Evolutionary conservation across 306 rosid species (phyloP).

Genomic region (Geum urbanum): DNA sequence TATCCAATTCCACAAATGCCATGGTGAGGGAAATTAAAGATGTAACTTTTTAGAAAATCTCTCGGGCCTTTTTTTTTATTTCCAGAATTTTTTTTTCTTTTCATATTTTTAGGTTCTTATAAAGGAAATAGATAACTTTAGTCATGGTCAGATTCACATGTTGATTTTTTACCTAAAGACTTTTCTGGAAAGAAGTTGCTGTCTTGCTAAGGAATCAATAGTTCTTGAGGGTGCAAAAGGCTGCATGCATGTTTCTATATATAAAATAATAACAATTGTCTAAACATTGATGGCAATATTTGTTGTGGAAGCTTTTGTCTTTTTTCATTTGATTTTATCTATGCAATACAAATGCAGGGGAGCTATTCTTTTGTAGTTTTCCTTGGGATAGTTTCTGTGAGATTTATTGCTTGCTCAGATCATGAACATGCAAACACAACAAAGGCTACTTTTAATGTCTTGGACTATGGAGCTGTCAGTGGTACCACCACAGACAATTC

Average conservation of each 20-base stretch:
- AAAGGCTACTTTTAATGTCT: slow-evolving; percentile 13
- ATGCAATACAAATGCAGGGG: slow-evolving; percentile 18
- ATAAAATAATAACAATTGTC: not conserved
- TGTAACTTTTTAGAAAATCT: not conserved
- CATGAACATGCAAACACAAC: slow-evolving; percentile 3
- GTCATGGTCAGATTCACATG: not conserved
- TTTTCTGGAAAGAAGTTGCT: not conserved
- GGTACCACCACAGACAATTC: slow-evolving; percentile 29
- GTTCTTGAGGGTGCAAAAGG: not conserved
- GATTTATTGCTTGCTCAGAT: slow-evolving; percentile 1
- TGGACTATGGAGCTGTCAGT: slow-evolving; percentile 32
- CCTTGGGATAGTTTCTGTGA: slow-evolving; percentile 21
- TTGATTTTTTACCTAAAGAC: not conserved
- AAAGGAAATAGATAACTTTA: not conserved
- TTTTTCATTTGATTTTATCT: slow-evolving; percentile 1
- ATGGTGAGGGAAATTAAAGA: slow-evolving; percentile 16
- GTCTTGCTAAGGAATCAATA: not conserved
- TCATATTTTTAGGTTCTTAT: not conserved
- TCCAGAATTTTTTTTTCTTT: too few species aligned
- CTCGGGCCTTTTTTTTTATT: not conserved
- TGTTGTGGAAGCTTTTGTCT: not conserved
- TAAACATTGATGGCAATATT: not conserved
- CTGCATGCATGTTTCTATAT: not conserved
- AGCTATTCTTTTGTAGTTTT: slow-evolving; percentile 1
- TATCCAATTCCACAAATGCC: slow-evolving; percentile 14